Conservation (phyloP, 352 stramenopile genomes). For the Phytopythium chamaehyphon region DNA sequence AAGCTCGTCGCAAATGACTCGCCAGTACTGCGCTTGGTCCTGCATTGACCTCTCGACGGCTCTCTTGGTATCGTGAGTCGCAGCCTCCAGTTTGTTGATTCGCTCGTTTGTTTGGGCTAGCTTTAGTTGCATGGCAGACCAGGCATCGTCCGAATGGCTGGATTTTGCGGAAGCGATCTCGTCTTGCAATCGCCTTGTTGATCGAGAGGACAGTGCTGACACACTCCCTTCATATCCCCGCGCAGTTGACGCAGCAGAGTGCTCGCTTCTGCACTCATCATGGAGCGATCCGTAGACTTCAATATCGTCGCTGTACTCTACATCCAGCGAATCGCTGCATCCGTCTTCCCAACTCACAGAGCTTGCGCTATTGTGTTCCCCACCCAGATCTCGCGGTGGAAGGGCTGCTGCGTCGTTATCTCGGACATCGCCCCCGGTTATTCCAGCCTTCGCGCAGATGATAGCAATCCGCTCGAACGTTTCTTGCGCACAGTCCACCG, state of each 20-base stretch:
- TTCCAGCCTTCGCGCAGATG: background rate
- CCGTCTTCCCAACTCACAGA: background rate
- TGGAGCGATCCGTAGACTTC: too few relatives aligned
- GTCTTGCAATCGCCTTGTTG: too few relatives aligned
- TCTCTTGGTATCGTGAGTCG: conserved; percentile 19
- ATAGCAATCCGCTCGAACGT: background rate
- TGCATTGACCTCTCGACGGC: conserved; percentile 30
- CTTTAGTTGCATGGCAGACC: conserved; percentile 26
- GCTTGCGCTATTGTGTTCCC: too few relatives aligned
- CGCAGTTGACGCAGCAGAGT: too few relatives aligned
- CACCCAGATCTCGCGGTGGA: too few relatives aligned
- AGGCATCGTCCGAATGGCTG: conserved; percentile 14
- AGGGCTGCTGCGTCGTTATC: background rate
- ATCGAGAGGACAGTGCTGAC: too few relatives aligned
- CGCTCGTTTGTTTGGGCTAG: conserved; percentile 15
- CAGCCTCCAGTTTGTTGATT: conserved; percentile 18
- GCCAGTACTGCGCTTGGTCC: conserved; percentile 30
- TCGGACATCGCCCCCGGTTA: background rate
- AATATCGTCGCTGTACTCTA: too few relatives aligned
- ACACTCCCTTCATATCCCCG: too few relatives aligned
- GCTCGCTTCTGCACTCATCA: too few relatives aligned
- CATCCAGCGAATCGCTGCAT: too few relatives aligned
- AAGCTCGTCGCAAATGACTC: conserved; percentile 38
- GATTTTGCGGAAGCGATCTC: conserved; percentile 3
- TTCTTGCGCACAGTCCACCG: background rate